Conservation (phyloP, 305 asterid species). For the Ajuga reptans region DNA sequence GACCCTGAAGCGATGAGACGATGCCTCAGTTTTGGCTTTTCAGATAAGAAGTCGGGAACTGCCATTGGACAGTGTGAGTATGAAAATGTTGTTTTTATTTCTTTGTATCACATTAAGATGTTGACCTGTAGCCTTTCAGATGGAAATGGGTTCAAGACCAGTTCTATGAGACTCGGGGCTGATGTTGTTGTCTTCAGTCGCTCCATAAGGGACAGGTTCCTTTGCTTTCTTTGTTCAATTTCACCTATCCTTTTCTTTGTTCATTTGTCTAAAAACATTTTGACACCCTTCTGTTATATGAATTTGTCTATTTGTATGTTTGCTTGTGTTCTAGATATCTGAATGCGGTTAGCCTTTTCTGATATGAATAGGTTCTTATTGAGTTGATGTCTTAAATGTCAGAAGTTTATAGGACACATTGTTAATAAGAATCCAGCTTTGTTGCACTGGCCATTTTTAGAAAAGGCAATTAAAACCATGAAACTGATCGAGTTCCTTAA, state of each 20-base stretch:
- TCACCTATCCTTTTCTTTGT: not conserved
- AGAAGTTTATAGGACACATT: not conserved
- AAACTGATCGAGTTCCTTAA: not conserved
- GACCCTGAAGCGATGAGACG: constrained; percentile 71
- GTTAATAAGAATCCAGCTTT: not conserved
- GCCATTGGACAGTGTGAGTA: constrained; percentile 83
- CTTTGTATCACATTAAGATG: not conserved
- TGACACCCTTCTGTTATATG: not conserved
- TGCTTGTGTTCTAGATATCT: not conserved
- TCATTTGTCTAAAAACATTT: not conserved
- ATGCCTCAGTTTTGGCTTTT: constrained; percentile 91
- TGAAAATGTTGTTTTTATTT: constrained; percentile 11
- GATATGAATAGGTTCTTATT: not conserved
- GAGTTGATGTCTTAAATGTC: not conserved
- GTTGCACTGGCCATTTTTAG: not conserved
- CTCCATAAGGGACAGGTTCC: constrained; percentile 45
- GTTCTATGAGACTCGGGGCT: constrained; percentile 96
- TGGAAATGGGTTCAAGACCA: constrained; percentile 97
- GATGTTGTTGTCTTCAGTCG: constrained; percentile 88
- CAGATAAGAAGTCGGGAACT: constrained; percentile 67
- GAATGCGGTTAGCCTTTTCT: not conserved
- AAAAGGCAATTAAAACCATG: not conserved
- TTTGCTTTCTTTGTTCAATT: constrained; percentile 1
- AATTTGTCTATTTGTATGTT: not conserved
- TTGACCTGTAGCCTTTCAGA: constrained; percentile 47